Evolutionary conservation across 1,284 basidiomycete genomes (phyloP).

Genomic region (Athelia psychrophila): DNA sequence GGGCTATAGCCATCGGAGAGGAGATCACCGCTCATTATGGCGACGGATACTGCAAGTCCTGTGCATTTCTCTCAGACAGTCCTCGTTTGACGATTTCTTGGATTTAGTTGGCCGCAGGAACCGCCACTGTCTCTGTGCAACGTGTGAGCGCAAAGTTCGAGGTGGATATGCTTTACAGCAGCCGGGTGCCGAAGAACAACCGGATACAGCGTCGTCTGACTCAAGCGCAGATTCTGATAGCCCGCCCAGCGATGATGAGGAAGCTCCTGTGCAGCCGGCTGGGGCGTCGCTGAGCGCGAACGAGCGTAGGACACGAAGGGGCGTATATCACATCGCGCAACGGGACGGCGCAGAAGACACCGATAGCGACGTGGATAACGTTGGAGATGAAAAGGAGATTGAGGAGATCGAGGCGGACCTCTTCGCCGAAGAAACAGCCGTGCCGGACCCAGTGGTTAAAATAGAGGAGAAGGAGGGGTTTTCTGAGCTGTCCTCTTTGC

Average conservation of each 20-base stretch:
- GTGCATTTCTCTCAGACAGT: conserved; percentile 11
- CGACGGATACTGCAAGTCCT: conserved; percentile 73
- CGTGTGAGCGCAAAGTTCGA: conserved; percentile 74
- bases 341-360: conserved; percentile 53
- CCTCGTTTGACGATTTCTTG: conserved; percentile 7
- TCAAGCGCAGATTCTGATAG: conserved; percentile 40
- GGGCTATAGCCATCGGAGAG: conserved; percentile 77
- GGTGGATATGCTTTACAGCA: conserved; percentile 72
- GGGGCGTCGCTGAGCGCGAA: conserved; percentile 51
- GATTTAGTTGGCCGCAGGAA: conserved; percentile 79
- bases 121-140: conserved; percentile 85
- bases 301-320: conserved; percentile 72
- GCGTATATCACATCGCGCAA: conserved; percentile 68
- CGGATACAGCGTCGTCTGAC: conserved; percentile 39
- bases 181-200: conserved; percentile 43
- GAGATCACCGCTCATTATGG: conserved; percentile 87
- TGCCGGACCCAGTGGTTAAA: conserved; percentile 50
- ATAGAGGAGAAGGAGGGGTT: conserved; percentile 42
- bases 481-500: conserved; percentile 46
- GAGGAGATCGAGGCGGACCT: neutral
- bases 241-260: conserved; percentile 38
- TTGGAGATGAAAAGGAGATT: conserved; percentile 30
- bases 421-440: conserved; percentile 40
- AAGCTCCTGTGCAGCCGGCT: conserved; percentile 37
- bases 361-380: conserved; percentile 46